phyloP scores from a whole-genome alignment of 1,139 yeast species.

The Candida sp. region DNA sequence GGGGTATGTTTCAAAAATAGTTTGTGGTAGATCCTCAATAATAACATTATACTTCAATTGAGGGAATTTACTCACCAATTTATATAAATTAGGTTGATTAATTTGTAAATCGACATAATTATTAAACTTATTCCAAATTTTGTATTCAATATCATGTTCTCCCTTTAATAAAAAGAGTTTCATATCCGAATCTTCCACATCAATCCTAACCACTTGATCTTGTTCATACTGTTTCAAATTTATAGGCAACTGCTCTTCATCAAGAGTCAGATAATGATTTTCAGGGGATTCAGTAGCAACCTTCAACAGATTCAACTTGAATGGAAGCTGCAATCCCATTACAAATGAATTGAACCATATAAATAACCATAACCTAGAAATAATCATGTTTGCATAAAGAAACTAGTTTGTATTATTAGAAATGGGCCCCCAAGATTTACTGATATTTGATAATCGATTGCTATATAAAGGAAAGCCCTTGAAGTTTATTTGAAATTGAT shows the following conservation, averaged over 20 bases:
- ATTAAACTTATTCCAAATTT: slow-evolving; percentile 32
- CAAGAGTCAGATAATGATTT: slow-evolving; percentile 13
- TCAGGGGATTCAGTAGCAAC: not conserved
- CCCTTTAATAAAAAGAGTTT: slow-evolving; percentile 14
- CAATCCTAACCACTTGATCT: slow-evolving; percentile 51
- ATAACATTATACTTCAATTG: slow-evolving; percentile 28
- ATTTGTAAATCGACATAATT: slow-evolving; percentile 35
- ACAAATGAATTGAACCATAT: not conserved
- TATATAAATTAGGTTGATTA: slow-evolving; percentile 16
- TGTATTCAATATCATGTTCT: slow-evolving; percentile 12
- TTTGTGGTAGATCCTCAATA: slow-evolving; percentile 56
- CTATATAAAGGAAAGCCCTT: not conserved
- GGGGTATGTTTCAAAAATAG: slow-evolving; percentile 55
- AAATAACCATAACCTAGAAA: not conserved
- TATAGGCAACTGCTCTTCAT: slow-evolving; percentile 35
- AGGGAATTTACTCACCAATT: slow-evolving; percentile 19
- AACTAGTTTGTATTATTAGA: not conserved
- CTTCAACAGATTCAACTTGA: not conserved
- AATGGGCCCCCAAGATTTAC: not conserved
- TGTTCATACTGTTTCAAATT: slow-evolving; percentile 46
- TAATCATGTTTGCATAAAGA: not conserved
- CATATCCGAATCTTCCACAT: slow-evolving; percentile 13
- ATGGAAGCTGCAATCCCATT: slow-evolving; percentile 1
- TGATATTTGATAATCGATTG: not conserved
- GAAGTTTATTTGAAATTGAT: not conserved